Evolutionary conservation across 208 protist genomes (phyloP).

Genomic region (Leishmania martiniquensis): DNA sequence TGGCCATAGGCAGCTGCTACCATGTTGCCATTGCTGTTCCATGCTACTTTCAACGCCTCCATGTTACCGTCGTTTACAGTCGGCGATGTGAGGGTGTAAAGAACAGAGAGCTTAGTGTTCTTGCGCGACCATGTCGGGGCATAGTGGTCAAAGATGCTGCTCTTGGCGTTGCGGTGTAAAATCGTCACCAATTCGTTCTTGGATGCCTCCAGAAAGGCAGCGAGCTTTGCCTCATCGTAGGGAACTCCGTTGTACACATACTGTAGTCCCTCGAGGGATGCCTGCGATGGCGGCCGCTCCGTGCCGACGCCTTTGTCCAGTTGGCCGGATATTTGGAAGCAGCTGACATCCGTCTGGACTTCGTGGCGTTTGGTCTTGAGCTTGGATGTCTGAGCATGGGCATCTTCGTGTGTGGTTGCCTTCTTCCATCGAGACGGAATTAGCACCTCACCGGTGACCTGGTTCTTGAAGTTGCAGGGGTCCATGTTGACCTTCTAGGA

Average conservation of each 20-base stretch:
- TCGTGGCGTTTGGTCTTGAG: constrained; percentile 40
- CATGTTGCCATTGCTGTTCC: constrained; percentile 85
- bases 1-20: constrained; percentile 88
- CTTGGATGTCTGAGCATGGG: constrained; percentile 51
- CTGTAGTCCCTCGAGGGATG: constrained; percentile 73
- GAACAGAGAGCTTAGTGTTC: constrained; percentile 56
- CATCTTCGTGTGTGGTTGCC: constrained; percentile 37
- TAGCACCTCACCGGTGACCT: constrained; percentile 74
- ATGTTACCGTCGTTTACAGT: constrained; percentile 61
- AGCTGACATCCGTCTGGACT: constrained; percentile 72
- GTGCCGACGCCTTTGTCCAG: constrained; percentile 79
- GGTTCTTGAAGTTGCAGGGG: constrained; percentile 74
- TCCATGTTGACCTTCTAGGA: constrained; percentile 27
- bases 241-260: constrained; percentile 72
- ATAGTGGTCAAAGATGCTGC: constrained; percentile 83
- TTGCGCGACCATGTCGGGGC: constrained; percentile 81
- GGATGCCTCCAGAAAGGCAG: constrained; percentile 59
- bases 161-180: constrained; percentile 74
- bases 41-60: constrained; percentile 76
- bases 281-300: constrained; percentile 44
- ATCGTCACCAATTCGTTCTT: constrained; percentile 64
- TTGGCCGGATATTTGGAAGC: constrained; percentile 51
- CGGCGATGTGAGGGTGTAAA: constrained; percentile 74
- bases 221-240: constrained; percentile 64
- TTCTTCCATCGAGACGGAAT: constrained; percentile 68